These are phyloP conservation scores for Pseudocercospora crystallina DNA, from an alignment of 2,329 filamentous ascomycete species.

Conservation along the genomic window DNA sequence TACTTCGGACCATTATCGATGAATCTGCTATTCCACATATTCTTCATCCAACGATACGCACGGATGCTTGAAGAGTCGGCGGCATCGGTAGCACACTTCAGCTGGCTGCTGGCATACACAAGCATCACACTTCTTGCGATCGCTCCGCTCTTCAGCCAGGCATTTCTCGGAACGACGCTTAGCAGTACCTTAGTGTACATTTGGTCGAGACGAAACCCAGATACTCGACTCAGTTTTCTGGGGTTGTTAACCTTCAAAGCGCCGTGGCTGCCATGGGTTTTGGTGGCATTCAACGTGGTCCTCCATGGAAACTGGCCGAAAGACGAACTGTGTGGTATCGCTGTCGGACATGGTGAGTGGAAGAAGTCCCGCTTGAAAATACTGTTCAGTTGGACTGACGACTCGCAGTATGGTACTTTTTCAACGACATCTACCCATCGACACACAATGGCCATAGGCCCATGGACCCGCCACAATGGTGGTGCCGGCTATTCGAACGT, in stretches of 20 bases:
- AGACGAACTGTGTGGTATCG: conserved; percentile 92
- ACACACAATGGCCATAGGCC: conserved; percentile 82
- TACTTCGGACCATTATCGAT: conserved; percentile 95
- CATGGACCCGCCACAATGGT: conserved; percentile 86
- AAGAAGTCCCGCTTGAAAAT: background rate
- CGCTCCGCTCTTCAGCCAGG: conserved; percentile 84
- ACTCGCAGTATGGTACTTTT: conserved; percentile 83
- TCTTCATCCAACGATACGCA: conserved; percentile 96
- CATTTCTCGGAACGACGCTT: conserved; percentile 89
- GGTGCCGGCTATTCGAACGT: conserved; percentile 77
- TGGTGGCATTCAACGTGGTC: conserved; percentile 90
- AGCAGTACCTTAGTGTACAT: conserved; percentile 96
- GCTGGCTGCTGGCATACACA: conserved; percentile 88
- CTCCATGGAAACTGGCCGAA: conserved; percentile 87
- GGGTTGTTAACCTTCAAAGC: conserved; percentile 89
- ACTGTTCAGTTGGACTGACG: conserved; percentile 6
- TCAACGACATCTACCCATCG: conserved; percentile 92
- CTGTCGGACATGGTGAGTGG: conserved; percentile 73
- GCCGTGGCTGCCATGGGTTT: conserved; percentile 91
- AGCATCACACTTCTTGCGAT: conserved; percentile 75
- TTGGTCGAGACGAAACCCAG: conserved; percentile 92
- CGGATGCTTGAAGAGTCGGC: conserved; percentile 92
- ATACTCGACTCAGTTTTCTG: conserved; percentile 77
- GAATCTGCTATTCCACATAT: conserved; percentile 95
- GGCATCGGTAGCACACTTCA: conserved; percentile 91